phyloP scores from a whole-genome alignment of 140 eudicot genomes.

The Cichorium intybus region DNA sequence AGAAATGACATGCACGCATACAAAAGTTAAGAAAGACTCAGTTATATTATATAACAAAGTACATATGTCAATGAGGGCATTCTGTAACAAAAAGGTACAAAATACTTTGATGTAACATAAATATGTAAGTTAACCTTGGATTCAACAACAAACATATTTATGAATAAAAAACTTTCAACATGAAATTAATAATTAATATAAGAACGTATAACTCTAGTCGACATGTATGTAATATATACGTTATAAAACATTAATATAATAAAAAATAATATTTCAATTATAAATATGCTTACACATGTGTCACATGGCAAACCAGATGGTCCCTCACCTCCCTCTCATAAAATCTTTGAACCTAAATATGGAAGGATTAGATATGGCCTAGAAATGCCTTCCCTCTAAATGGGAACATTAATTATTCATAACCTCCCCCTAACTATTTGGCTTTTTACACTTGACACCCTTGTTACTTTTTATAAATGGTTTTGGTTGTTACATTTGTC shows the following conservation, averaged over 20 bases:
- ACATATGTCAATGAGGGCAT: background rate
- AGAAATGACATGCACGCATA: background rate
- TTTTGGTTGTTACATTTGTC: slow-evolving; percentile 38
- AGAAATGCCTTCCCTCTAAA: slow-evolving; percentile 17
- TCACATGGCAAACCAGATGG: slow-evolving; percentile 14
- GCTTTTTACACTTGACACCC: slow-evolving; percentile 2
- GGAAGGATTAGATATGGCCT: slow-evolving; percentile 33
- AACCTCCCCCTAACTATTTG: background rate
- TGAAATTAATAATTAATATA: background rate
- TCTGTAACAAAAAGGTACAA: background rate
- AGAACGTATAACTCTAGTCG: background rate
- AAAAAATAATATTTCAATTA: background rate
- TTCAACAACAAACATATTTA: background rate
- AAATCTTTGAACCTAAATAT: slow-evolving; percentile 37
- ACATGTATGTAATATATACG: background rate
- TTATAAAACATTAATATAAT: background rate
- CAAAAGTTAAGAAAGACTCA: background rate
- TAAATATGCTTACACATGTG: slow-evolving; percentile 10
- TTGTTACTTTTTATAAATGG: slow-evolving; percentile 3
- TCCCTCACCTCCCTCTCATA: slow-evolving; percentile 25
- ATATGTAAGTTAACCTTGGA: background rate
- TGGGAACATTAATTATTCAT: slow-evolving; percentile 19
- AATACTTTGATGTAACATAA: no score
- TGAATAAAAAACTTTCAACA: background rate
- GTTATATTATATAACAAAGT: background rate